phyloP scores from a whole-genome alignment of 1,284 basidiomycete genomes.

The Porogramme epimiltina region DNA sequence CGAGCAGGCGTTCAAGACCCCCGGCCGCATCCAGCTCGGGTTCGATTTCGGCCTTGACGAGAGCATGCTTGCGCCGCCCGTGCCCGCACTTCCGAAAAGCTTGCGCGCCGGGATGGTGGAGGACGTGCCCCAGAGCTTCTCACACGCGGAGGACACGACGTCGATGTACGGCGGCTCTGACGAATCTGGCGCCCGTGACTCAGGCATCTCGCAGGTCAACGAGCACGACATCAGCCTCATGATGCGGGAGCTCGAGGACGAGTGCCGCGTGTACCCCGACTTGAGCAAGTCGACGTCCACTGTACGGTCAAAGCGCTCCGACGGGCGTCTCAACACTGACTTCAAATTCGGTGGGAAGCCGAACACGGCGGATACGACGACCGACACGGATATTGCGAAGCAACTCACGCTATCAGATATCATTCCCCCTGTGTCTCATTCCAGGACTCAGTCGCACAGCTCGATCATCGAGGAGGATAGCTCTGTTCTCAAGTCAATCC shows the following conservation, averaged over 20 bases:
- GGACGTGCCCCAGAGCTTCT: conserved; percentile 29
- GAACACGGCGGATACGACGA: conserved; percentile 25
- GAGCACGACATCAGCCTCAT: conserved; percentile 25
- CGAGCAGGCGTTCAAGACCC: conserved; percentile 76
- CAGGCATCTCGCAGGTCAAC: conserved; percentile 24
- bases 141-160: conserved; percentile 21
- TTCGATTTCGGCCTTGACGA: conserved; percentile 47
- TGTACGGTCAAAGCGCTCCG: conserved; percentile 50
- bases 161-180: conserved; percentile 19
- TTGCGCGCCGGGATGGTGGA: conserved; percentile 13
- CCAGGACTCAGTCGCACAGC: conserved; percentile 46
- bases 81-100: conserved; percentile 42
- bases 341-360: conserved; percentile 74
- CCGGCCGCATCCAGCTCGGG: conserved; percentile 61
- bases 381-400: conserved; percentile 22
- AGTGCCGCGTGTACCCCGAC: conserved; percentile 28
- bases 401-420: conserved; percentile 70
- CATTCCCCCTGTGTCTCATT: conserved; percentile 62
- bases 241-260: conserved; percentile 29
- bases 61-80: conserved; percentile 34
- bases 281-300: conserved; percentile 22
- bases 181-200: conserved; percentile 15
- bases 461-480: conserved; percentile 50
- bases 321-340: conserved; percentile 64
- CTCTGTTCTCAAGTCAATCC: conserved; percentile 60